Evolutionary conservation across 805 yeast genomes (phyloP), one percentile per base, ranked within the genome.

Genomic region (Barnettozyma sp.): DNA sequence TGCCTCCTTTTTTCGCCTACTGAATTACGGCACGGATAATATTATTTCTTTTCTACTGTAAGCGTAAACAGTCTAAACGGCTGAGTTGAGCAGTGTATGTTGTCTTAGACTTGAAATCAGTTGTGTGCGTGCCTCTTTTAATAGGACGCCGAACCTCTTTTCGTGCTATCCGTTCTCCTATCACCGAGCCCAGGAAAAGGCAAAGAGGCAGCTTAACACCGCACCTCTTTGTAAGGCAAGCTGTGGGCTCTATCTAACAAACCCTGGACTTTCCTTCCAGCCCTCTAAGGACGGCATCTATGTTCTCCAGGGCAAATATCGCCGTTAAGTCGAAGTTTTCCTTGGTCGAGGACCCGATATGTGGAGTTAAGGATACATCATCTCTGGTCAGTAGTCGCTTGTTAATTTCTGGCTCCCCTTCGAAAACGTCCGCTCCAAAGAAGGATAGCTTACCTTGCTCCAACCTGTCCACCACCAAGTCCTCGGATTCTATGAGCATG

Each of bases 371-470:
- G 3, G 70, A 48, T 7, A 73, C 73, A 45, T 73, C 76, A 30
- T 53, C 50, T 35, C 66, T 50, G 2, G 42, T 36, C 4, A 44
- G 2, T 15, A 61, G 43, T 14, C 50, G 46, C 7, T 36, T 34
- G 20, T 63, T 62, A 5, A 63, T 48, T 1, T 16, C 22, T 5
- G 84, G 84, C 50, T 78, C 84, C 12, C 62, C 48, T 46, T 72
- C 72, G 47, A 62, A 77, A 3, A 78, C 83, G 49, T 78, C 85
- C 34, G 71, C 55, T 0, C 82, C 85, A 5, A 78, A 68, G 54
- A 70, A 76, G 26, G 71, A 57, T 5, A 77, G 56, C 23, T 64
- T 64, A 0, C 76, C 77, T 6, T 52, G 31, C 34, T 63, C 55
- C 3, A 56, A 37, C 11, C 35, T 34, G 11, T 58, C 55, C 8